These are phyloP conservation scores for Salvia hispanica DNA, from an alignment of 257 asterid species.

Conservation along the genomic window DNA sequence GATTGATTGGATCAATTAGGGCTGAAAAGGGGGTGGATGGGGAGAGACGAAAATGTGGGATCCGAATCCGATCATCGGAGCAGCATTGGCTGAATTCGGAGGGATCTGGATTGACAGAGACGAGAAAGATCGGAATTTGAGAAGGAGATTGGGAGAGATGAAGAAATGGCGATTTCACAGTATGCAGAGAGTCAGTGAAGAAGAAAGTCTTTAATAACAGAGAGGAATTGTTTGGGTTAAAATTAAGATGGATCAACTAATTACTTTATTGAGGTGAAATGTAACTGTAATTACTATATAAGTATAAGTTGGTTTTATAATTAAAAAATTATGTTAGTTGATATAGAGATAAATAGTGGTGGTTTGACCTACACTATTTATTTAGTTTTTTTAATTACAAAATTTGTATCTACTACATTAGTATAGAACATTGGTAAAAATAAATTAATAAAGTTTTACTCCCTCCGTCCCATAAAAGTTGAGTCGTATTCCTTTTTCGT, in stretches of 20 bases:
- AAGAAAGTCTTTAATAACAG: background rate
- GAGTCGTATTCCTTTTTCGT: too few relatives aligned
- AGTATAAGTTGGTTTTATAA: background rate
- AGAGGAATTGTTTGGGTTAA: slow-evolving; percentile 28
- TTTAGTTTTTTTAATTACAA: too few relatives aligned
- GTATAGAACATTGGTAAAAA: too few relatives aligned
- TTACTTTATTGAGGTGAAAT: background rate
- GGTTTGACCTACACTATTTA: too few relatives aligned
- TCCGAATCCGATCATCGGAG: slow-evolving; percentile 11
- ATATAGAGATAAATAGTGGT: too few relatives aligned
- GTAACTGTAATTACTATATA: background rate
- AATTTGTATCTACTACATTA: too few relatives aligned
- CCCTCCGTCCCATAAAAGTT: too few relatives aligned
- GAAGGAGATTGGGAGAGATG: slow-evolving; percentile 15
- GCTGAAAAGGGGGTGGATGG: slow-evolving; percentile 29
- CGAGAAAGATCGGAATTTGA: background rate
- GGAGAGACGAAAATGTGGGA: slow-evolving; percentile 29
- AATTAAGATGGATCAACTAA: background rate
- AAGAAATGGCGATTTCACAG: slow-evolving; percentile 23
- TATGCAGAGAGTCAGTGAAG: slow-evolving; percentile 10
- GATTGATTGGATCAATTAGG: slow-evolving; percentile 27
- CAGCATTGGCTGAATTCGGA: slow-evolving; percentile 33
- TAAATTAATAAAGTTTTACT: too few relatives aligned
- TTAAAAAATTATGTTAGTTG: background rate
- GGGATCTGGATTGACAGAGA: slow-evolving; percentile 32